Percentiles rank a stretch among this genome's conserved stretches.
Conservation (phyloP, 2,329 filamentous ascomycete species). For the Beauveria brongniartii region DNA sequence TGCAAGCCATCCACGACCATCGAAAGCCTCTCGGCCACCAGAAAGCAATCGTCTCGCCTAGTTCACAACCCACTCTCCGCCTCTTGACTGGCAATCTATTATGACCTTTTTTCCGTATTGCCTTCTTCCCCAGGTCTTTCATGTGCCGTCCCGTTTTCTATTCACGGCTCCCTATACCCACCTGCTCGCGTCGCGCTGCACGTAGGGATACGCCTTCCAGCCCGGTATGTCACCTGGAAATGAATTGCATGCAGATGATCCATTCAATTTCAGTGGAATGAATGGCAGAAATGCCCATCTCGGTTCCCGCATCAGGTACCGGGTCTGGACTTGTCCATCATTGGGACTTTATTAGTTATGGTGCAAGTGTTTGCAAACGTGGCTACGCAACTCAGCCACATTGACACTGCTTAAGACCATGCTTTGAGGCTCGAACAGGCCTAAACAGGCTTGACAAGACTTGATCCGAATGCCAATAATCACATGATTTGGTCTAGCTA, state of each 20-base stretch:
- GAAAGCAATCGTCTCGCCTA: not conserved
- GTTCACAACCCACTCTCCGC: not conserved
- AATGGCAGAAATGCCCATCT: not conserved
- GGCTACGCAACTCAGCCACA: not conserved
- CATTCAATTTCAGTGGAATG: not conserved
- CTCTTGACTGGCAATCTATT: not conserved
- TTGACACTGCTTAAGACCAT: too few relatives aligned
- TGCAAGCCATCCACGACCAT: not conserved
- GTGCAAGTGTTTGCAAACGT: too few relatives aligned
- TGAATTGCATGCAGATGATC: constrained; percentile 2
- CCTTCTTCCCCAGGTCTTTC: not conserved
- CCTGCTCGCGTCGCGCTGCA: not conserved
- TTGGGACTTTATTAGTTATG: too few relatives aligned
- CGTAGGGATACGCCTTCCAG: not conserved
- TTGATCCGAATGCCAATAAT: too few relatives aligned
- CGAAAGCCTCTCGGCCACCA: not conserved
- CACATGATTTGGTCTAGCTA: too few relatives aligned
- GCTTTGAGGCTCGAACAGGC: too few relatives aligned
- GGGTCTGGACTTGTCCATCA: not conserved
- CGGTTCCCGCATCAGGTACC: not conserved
- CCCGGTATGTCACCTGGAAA: not conserved
- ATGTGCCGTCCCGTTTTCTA: not conserved
- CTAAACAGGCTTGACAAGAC: too few relatives aligned
- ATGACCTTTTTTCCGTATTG: not conserved
- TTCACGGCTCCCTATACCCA: not conserved